phyloP scores from a whole-genome alignment of 2,329 filamentous ascomycete species.

The Neocucurbitaria cava region DNA sequence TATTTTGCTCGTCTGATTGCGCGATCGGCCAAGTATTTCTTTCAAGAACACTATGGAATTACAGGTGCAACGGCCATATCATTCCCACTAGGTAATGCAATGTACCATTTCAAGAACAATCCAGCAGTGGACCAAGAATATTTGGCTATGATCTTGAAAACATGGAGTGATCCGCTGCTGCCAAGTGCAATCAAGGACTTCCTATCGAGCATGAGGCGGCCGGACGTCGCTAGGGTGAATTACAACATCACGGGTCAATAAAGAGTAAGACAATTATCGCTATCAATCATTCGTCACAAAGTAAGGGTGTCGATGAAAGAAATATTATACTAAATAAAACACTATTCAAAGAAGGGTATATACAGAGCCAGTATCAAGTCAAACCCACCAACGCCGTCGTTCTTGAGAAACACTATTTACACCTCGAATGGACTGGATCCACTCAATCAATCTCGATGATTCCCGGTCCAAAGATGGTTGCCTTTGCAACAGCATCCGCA shows the following conservation, averaged over 20 bases:
- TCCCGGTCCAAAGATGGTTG: conserved; percentile 38
- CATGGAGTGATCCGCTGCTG: conserved; percentile 24
- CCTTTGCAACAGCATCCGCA: conserved; percentile 33
- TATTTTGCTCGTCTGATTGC: conserved; percentile 33
- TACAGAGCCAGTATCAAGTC: neutral
- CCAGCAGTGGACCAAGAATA: conserved; percentile 21
- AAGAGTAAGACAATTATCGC: neutral
- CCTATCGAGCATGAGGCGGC: conserved; percentile 24
- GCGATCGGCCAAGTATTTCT: conserved; percentile 30
- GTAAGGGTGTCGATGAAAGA: neutral
- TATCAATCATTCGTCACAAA: neutral
- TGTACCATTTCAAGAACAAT: conserved; percentile 26
- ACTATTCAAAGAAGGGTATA: conserved; percentile 2
- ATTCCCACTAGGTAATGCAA: conserved; percentile 29
- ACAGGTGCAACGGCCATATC: conserved; percentile 26
- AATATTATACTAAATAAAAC: neutral
- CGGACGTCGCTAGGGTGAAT: neutral
- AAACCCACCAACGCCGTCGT: conserved; percentile 4
- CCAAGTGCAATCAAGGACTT: conserved; percentile 30
- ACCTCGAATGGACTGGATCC: neutral
- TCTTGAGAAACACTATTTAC: neutral
- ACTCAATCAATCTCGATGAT: conserved; percentile 39
- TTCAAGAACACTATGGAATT: conserved; percentile 26
- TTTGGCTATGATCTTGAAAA: conserved; percentile 11
- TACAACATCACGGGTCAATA: neutral